phyloP scores from a whole-genome alignment of 2,329 filamentous ascomycete genomes.

The Cadophora luteo-olivacea region DNA sequence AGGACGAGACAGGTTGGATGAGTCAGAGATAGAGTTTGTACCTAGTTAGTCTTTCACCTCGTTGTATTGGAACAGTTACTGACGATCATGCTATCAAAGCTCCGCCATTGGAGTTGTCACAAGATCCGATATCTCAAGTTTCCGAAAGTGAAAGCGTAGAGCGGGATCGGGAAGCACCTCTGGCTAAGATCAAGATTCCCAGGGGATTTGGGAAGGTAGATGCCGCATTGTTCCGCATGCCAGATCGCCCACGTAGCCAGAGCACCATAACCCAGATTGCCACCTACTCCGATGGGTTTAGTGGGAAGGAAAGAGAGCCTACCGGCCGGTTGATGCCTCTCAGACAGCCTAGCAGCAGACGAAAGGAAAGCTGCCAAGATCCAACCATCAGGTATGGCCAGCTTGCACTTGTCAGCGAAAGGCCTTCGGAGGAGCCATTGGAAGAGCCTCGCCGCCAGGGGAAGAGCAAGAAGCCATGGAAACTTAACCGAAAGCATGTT shows the following conservation, averaged over 20 bases:
- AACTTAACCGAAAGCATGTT: too few species aligned
- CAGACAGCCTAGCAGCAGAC: slow-evolving; percentile 17
- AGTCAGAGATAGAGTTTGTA: slow-evolving; percentile 20
- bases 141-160: slow-evolving; percentile 2
- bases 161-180: neutral
- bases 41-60: slow-evolving; percentile 17
- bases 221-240: slow-evolving; percentile 33
- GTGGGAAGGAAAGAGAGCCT: slow-evolving; percentile 36
- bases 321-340: slow-evolving; percentile 36
- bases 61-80: neutral
- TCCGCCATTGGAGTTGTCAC: slow-evolving; percentile 28
- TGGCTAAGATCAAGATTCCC: neutral
- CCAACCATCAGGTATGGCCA: slow-evolving; percentile 18
- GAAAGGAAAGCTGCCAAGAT: slow-evolving; percentile 8
- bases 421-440: neutral
- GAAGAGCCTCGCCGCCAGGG: neutral
- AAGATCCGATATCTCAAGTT: slow-evolving; percentile 39
- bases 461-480: neutral
- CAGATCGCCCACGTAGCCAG: slow-evolving; percentile 14
- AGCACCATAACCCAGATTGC: neutral
- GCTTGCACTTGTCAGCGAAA: slow-evolving; percentile 30
- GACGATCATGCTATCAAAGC: slow-evolving; percentile 16
- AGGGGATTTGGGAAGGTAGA: slow-evolving; percentile 27
- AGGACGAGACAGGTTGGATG: slow-evolving; percentile 23
- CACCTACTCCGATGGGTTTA: slow-evolving; percentile 40